Conservation (phyloP, 192 early-diverging fungal species). For the Coemansia furcata region DNA sequence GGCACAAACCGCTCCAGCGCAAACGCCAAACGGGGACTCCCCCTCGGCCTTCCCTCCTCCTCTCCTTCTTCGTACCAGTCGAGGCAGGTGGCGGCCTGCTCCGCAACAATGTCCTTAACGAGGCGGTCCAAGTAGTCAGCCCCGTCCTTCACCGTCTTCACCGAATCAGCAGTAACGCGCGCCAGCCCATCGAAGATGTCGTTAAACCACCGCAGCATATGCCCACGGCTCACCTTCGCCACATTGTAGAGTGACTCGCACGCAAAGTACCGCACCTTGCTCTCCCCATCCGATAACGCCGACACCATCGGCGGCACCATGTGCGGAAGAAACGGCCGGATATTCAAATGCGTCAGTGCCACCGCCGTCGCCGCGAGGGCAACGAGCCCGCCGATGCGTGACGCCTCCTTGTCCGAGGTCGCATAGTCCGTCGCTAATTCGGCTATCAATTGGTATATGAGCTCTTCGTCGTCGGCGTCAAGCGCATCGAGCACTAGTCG, state of each 20-base stretch:
- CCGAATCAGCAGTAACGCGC: slow-evolving; percentile 82
- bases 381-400: slow-evolving; percentile 92
- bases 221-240: slow-evolving; percentile 88
- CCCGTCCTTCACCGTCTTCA: slow-evolving; percentile 89
- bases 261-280: slow-evolving; percentile 95
- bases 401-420: slow-evolving; percentile 79
- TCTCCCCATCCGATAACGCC: slow-evolving; percentile 90
- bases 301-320: slow-evolving; percentile 94
- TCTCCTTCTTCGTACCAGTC: slow-evolving; percentile 41
- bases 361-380: slow-evolving; percentile 86
- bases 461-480: slow-evolving; percentile 51
- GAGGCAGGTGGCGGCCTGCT: slow-evolving; percentile 77
- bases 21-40: slow-evolving; percentile 60
- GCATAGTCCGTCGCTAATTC: slow-evolving; percentile 85
- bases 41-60: not conserved
- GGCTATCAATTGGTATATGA: slow-evolving; percentile 70
- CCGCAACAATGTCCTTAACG: slow-evolving; percentile 96
- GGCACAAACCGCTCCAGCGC: slow-evolving; percentile 93
- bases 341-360: slow-evolving; percentile 75
- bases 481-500: slow-evolving; percentile 70
- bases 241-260: slow-evolving; percentile 99
- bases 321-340: slow-evolving; percentile 63
- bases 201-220: slow-evolving; percentile 90
- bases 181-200: slow-evolving; percentile 96
- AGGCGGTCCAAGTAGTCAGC: slow-evolving; percentile 91